These are phyloP conservation scores for Solanum corneliomulleri DNA, from an alignment of 257 asterid species.

Conservation along the genomic window DNA sequence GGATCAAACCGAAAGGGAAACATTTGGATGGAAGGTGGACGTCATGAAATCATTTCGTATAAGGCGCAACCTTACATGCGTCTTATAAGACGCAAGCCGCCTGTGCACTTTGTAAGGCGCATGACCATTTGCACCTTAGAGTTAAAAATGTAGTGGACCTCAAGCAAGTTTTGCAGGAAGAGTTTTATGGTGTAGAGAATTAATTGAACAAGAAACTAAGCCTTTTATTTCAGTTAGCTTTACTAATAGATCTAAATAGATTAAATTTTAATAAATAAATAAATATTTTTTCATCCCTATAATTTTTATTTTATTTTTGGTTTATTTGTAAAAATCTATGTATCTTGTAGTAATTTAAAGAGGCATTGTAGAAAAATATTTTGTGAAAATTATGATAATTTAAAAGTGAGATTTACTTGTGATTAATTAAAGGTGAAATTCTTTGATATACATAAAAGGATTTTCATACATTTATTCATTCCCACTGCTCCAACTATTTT, in stretches of 20 bases:
- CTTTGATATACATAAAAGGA: no score
- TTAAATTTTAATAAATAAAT: constrained; percentile 12
- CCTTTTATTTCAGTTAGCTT: constrained; percentile 79
- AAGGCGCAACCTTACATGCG: no score
- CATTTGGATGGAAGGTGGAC: no score
- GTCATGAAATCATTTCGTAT: no score
- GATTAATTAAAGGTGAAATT: not conserved
- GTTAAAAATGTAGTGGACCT: constrained; percentile 54
- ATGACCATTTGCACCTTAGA: no score
- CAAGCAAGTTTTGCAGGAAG: constrained; percentile 91
- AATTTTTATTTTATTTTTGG: not conserved
- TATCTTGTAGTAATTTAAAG: not conserved
- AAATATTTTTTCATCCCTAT: not conserved
- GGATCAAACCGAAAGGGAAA: no score
- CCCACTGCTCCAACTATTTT: no score
- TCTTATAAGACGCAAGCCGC: no score
- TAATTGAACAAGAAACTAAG: constrained; percentile 80
- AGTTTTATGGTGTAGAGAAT: constrained; percentile 88
- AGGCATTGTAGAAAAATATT: not conserved
- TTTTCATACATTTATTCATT: no score
- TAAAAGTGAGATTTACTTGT: not conserved
- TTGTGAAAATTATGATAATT: not conserved
- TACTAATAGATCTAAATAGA: constrained; percentile 90
- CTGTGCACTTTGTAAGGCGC: no score
- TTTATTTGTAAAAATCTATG: not conserved